Evolutionary conservation across 306 rosid genomes (phyloP).

Genomic region (Geum urbanum): DNA sequence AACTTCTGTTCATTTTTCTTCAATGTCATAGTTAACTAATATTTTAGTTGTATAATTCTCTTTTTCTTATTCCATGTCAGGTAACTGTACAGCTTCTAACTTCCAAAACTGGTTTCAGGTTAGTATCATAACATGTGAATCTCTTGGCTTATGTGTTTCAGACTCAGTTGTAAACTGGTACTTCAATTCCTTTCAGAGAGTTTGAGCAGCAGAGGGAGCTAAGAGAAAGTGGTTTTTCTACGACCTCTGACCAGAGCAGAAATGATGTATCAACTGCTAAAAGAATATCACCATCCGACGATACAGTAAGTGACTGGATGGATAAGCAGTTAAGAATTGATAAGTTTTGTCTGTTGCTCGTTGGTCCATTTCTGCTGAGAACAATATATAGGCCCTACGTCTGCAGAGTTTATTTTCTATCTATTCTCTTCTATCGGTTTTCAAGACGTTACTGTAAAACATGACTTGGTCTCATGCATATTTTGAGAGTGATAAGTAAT

Average conservation of each 20-base stretch:
- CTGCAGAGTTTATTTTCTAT: slow-evolving; percentile 1
- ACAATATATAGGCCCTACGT: neutral
- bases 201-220: slow-evolving; percentile 99
- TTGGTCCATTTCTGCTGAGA: neutral
- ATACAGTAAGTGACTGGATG: slow-evolving; percentile 54
- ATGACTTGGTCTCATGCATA: neutral
- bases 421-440: neutral
- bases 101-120: slow-evolving; percentile 99
- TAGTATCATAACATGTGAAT: slow-evolving; percentile 27
- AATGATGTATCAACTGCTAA: slow-evolving; percentile 61
- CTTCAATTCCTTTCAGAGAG: slow-evolving; percentile 63
- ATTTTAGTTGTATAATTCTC: neutral
- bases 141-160: slow-evolving; percentile 30
- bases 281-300: slow-evolving; percentile 57
- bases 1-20: slow-evolving; percentile 18
- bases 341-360: neutral
- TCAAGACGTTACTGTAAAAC: neutral
- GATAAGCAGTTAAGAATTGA: slow-evolving; percentile 48
- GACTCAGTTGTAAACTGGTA: slow-evolving; percentile 26
- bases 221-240: slow-evolving; percentile 83
- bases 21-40: slow-evolving; percentile 5
- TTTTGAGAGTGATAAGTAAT: neutral
- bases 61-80: slow-evolving; percentile 54
- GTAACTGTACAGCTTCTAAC: slow-evolving; percentile 97
- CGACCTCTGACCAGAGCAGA: slow-evolving; percentile 64